A percentile compares a stretch with the other conserved stretches of the same genome.
phyloP scores from a whole-genome alignment of 1,139 yeast genomes.

The Waltiozyma solani region DNA sequence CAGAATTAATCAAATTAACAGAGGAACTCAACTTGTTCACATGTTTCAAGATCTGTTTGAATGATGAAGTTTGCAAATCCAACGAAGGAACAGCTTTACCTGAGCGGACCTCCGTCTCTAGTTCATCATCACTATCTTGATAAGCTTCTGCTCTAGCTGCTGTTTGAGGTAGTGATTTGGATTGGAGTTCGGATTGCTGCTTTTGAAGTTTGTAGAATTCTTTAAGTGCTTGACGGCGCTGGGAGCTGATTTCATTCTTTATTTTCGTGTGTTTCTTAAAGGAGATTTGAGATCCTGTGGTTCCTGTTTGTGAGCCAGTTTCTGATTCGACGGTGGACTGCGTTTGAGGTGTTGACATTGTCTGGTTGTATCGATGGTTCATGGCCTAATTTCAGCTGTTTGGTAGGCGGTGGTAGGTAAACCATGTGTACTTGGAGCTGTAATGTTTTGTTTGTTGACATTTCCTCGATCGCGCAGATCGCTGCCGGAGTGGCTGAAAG shows the following conservation, averaged over 20 bases:
- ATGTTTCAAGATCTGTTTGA: conserved; percentile 25
- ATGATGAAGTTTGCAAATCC: conserved; percentile 26
- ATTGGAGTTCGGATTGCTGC: conserved; percentile 6
- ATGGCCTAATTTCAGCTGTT: no score
- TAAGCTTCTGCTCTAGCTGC: conserved; percentile 6
- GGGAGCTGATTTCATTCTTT: conserved; percentile 19
- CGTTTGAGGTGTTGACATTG: no score
- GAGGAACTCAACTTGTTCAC: conserved; percentile 31
- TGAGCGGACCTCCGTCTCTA: conserved; percentile 13
- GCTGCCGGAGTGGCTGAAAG: no score
- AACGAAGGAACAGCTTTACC: conserved; percentile 25
- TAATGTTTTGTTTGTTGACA: no score
- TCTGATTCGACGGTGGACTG: no score
- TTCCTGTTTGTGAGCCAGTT: not conserved
- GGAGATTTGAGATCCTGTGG: conserved; percentile 18
- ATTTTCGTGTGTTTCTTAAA: conserved; percentile 23
- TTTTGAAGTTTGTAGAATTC: conserved; percentile 33
- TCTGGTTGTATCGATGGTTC: no score
- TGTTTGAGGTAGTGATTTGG: not conserved
- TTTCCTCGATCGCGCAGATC: no score
- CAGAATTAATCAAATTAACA: conserved; percentile 33
- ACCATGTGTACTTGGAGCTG: no score
- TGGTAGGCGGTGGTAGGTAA: no score
- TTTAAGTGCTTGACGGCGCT: conserved; percentile 31
- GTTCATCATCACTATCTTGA: conserved; percentile 7